A percentile compares a stretch with the other conserved stretches of the same genome.
Evolutionary conservation across 202 grass and related monocot genomes (phyloP).

Genomic region (Zizania palustris): DNA sequence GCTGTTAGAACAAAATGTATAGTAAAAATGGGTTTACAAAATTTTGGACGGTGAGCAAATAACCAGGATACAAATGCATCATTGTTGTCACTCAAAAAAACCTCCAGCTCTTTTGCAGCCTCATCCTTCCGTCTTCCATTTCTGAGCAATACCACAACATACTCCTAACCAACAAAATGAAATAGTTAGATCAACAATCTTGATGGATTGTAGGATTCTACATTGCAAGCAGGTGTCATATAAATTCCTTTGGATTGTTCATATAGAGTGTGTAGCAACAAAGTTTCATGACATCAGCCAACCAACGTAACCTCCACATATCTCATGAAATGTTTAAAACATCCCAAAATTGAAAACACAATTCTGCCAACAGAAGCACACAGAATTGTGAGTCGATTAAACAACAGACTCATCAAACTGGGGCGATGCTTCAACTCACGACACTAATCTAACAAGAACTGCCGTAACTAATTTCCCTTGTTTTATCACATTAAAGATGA

Average conservation of each 20-base stretch:
- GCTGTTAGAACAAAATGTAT: background rate
- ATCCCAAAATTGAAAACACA: background rate
- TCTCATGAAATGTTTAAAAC: background rate
- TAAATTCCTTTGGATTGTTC: slow-evolving; percentile 1
- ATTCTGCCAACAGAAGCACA: background rate
- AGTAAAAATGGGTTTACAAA: background rate
- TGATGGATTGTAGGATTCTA: background rate
- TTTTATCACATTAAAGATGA: background rate
- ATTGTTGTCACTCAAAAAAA: slow-evolving; percentile 78
- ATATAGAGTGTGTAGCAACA: background rate
- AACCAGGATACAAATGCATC: slow-evolving; percentile 86
- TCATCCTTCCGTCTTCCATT: slow-evolving; percentile 79
- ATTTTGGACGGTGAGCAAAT: slow-evolving; percentile 8
- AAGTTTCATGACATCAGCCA: background rate
- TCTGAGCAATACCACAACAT: slow-evolving; percentile 79
- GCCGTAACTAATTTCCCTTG: no score
- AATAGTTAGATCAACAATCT: slow-evolving; percentile 9
- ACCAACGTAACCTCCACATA: background rate
- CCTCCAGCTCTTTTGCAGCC: slow-evolving; percentile 65
- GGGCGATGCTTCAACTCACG: background rate
- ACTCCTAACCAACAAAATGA: slow-evolving; percentile 53
- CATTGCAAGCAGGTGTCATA: background rate
- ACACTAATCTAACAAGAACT: background rate
- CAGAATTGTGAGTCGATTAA: background rate
- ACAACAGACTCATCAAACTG: background rate